Evolutionary conservation across 371 early-diverging fungal species (phyloP), one percentile per base, ranked within the genome.

Genomic region (Zopfochytrium polystomum): DNA sequence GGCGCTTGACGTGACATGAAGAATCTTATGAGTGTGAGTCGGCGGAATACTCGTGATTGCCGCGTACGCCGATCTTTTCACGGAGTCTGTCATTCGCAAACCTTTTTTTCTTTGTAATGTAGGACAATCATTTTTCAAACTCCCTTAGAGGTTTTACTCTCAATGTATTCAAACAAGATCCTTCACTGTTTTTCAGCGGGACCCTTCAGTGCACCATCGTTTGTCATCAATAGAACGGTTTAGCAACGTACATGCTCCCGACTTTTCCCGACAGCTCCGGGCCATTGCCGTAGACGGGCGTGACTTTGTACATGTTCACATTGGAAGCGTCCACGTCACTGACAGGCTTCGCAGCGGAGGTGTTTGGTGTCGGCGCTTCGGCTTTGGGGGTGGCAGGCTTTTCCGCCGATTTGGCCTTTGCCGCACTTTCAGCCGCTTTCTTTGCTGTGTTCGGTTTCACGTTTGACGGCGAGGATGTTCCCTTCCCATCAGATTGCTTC

Each of bases 211-310:
- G 22, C 52, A 48, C 32, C 30, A 7, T 3, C n/a, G 57, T 32
- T 63, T 43, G 9, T 63, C 52, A 7, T 65, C 70, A 47, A n/a
- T 76, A 73, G 20, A 71, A 59, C 20, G 65, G 55, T 38, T 70
- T 52, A 32, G 75, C 62, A 11, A 31, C 48, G 57, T 79, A 79
- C 79, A 79, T 79, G 34, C 72, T 75, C 46, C 66, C 62, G 30
- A 58, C 57, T 1, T 33, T 55, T 20, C 18, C 25, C 5, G 64
- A 62, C 25, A 68, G 50, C 38, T 65, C 25, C 1, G 43, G 30
- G 3, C 44, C 29, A 11, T 63, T 56, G 25, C 46, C 60, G 58
- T 79, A 79, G 27, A 77, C 58, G 2, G 68, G 54, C 13, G 69
- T 60, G 31, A 66, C 66, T 25, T 50, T 49, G 61, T 79, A 79